A percentile compares a stretch with the other conserved stretches of the same genome.
These are phyloP conservation scores for Pleomassaria siparia DNA, from an alignment of 2,329 filamentous ascomycete genomes.

Conservation along the genomic window DNA sequence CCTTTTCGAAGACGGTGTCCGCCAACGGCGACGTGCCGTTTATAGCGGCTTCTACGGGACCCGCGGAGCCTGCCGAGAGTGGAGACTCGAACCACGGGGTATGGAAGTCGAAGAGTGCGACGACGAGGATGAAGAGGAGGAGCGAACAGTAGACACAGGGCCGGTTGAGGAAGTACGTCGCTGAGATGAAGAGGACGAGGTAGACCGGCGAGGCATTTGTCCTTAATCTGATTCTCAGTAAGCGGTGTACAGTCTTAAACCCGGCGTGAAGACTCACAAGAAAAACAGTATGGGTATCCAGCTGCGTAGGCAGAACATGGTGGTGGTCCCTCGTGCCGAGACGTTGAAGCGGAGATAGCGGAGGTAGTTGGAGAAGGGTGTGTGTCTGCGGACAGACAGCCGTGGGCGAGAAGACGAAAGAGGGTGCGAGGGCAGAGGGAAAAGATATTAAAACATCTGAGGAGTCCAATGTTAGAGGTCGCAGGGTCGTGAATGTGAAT, in stretches of 20 bases:
- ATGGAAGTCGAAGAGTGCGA: slow-evolving; percentile 91
- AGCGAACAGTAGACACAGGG: slow-evolving; percentile 98
- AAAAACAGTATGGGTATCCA: slow-evolving; percentile 55
- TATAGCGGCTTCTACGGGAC: slow-evolving; percentile 33
- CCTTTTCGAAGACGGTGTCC: slow-evolving; percentile 65
- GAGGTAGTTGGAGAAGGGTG: background rate
- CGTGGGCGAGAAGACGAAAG: background rate
- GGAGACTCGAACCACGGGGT: slow-evolving; percentile 94
- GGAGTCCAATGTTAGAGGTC: background rate
- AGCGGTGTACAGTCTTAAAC: background rate
- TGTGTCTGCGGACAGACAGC: background rate
- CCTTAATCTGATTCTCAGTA: slow-evolving; percentile 33
- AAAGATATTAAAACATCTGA: background rate
- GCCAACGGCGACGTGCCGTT: slow-evolving; percentile 43
- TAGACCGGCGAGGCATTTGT: slow-evolving; percentile 53
- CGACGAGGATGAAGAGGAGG: slow-evolving; percentile 90
- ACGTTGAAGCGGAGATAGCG: slow-evolving; percentile 2
- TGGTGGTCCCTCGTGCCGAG: slow-evolving; percentile 7
- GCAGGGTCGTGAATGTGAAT: background rate
- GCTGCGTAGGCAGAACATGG: slow-evolving; percentile 69
- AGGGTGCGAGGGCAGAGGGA: background rate
- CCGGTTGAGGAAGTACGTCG: slow-evolving; percentile 93
- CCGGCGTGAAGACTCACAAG: slow-evolving; percentile 47
- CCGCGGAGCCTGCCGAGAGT: slow-evolving; percentile 24
- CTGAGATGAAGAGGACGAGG: slow-evolving; percentile 64